Conservation (phyloP, 257 asterid species). For the Ilex aquifolium region DNA sequence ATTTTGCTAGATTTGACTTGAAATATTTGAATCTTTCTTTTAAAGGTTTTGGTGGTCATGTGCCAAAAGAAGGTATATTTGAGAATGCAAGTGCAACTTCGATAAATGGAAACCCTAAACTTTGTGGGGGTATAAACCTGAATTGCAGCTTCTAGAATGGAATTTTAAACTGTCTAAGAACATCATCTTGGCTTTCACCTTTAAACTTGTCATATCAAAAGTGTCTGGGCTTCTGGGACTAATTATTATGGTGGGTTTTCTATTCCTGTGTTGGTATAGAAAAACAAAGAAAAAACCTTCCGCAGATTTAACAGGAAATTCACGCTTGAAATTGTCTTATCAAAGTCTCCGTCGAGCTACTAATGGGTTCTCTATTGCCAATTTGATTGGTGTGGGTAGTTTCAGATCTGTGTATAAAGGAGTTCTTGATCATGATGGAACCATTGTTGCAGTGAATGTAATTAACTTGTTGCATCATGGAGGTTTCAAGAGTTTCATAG, state of each 20-base stretch:
- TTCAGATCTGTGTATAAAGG: constrained; percentile 21
- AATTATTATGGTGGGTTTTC: background rate
- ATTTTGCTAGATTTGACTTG: constrained; percentile 9
- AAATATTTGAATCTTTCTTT: constrained; percentile 20
- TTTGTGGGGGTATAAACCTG: constrained; percentile 1
- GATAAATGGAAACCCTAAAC: background rate
- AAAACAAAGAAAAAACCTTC: background rate
- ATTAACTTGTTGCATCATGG: constrained; percentile 10
- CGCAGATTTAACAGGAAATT: background rate
- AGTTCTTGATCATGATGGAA: constrained; percentile 9
- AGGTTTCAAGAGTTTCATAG: too few relatives aligned
- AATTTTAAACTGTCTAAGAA: background rate
- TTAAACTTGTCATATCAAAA: background rate
- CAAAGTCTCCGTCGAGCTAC: background rate
- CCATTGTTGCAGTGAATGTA: constrained; percentile 19
- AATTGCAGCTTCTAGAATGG: background rate
- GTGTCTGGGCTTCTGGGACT: background rate
- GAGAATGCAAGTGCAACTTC: background rate
- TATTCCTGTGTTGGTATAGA: background rate
- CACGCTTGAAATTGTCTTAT: background rate
- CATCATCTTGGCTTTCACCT: background rate
- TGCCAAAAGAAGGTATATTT: background rate
- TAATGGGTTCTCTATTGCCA: background rate
- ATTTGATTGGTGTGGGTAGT: constrained; percentile 15
- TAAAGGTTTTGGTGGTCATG: background rate